Evolutionary conservation across 352 stramenopile species (phyloP), one percentile per base, ranked within the genome.

Genomic region (Phytopythium cucurbitacearum): DNA sequence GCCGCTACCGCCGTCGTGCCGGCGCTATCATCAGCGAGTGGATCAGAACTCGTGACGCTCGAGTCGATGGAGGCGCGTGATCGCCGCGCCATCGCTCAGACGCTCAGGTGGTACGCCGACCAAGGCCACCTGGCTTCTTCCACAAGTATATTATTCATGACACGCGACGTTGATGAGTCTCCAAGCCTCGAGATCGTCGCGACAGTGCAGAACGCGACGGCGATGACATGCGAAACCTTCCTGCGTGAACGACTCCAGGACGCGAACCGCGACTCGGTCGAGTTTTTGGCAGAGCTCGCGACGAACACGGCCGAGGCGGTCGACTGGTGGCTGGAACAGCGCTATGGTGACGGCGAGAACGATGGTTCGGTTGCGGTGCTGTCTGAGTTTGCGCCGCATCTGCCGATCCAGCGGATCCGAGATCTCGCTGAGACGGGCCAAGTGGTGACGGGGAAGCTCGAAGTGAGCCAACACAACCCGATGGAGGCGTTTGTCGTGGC

Each of bases 401-500:
- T 78, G 32, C 52, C 62, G 7, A 41, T 37, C 13, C 45, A 62
- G 0, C 75, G 86, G 44, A 52, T 88, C 1, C 38, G 70, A 5
- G 61, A 82, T 12, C 33, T 69, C 3, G 37, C 88, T 12, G 39
- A 61, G 12, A 60, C 60, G 6, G 49, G 60, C 7, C 61, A 60
- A 9, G 46, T 82, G 28, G 7, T 88, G 12, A 54, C 69, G 5
- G 83, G 83, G 4, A 73, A 71, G 44, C 68, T 94, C 3, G 73
- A 90, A 41, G 80, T 89, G 63, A 94, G 76, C 37, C 43, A 64
- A 13, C 67, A 91, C 56, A 87, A 91, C 46, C 77, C 83, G 3
- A 76, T 82, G 53, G 83, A 94, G 55, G 78, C 80, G 4, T 91
- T 80, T 51, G 83, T 94, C 8, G 12, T 69, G n/a, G 47, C 82